Percentiles rank a stretch among this genome's conserved stretches.
phyloP scores from a whole-genome alignment of 176 grass and related monocot genomes.

The Avena sativa region DNA sequence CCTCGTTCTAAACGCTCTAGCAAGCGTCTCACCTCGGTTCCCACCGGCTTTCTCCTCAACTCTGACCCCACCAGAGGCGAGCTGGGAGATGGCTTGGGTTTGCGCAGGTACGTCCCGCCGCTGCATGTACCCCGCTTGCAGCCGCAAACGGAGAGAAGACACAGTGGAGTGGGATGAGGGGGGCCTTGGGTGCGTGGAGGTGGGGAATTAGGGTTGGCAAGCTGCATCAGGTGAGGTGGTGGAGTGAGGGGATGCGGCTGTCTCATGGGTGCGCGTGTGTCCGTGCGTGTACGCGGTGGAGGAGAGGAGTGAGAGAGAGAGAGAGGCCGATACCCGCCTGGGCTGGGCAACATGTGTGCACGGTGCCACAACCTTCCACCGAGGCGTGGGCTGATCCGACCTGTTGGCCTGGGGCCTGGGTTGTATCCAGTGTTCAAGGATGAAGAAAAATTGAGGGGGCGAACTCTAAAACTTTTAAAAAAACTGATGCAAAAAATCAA shows the following conservation, averaged over 20 bases:
- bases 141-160: neutral
- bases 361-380: too few species aligned
- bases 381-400: too few species aligned
- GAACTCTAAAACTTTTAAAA: too few species aligned
- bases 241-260: constrained; percentile 26
- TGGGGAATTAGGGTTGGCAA: constrained; percentile 33
- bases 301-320: neutral
- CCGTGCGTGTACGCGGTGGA: neutral
- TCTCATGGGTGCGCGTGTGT: constrained; percentile 7
- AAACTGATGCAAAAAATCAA: too few species aligned
- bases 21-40: constrained; percentile 22
- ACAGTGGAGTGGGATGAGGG: neutral
- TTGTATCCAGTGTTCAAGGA: too few species aligned
- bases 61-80: neutral
- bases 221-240: constrained; percentile 6
- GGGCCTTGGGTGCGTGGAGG: neutral
- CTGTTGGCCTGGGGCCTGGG: too few species aligned
- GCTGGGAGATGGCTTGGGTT: constrained; percentile 7
- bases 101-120: neutral
- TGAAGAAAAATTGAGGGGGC: too few species aligned
- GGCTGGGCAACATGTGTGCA: neutral
- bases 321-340: neutral
- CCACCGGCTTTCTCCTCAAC: neutral
- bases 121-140: neutral
- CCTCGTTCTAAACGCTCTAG: neutral